phyloP scores from a whole-genome alignment of 306 rosid genomes.

The Acacia melanoxylon region DNA sequence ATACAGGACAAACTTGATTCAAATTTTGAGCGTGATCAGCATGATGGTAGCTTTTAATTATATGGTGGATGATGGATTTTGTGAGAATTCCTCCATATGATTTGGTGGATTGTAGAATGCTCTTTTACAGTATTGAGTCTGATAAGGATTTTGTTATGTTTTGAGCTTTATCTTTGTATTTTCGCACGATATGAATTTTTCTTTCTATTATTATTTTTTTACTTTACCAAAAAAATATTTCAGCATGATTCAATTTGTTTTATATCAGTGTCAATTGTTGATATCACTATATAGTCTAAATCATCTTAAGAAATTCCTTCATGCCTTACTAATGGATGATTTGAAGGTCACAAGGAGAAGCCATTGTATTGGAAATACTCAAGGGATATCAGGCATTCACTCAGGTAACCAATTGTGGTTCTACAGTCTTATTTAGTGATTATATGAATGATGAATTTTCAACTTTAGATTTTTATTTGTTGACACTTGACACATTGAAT shows the following conservation, averaged over 20 bases:
- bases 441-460: slow-evolving; percentile 12
- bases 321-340: slow-evolving; percentile 33
- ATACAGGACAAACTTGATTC: slow-evolving; percentile 9
- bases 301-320: slow-evolving; percentile 21
- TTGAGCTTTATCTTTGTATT: neutral
- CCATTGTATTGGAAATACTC: slow-evolving; percentile 91
- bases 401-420: slow-evolving; percentile 54
- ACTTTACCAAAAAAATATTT: neutral
- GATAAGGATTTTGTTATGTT: neutral
- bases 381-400: slow-evolving; percentile 99
- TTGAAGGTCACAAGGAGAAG: slow-evolving; percentile 96
- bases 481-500: slow-evolving; percentile 30
- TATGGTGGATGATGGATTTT: neutral
- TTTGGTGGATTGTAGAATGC: neutral
- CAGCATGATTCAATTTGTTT: neutral
- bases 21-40: neutral
- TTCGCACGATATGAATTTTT: neutral
- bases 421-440: neutral
- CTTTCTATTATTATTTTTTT: neutral
- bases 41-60: neutral
- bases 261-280: neutral
- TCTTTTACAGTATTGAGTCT: neutral
- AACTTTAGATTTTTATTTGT: slow-evolving; percentile 25
- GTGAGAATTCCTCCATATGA: neutral
- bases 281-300: neutral